Percentiles rank a stretch among this genome's conserved stretches.
These are phyloP conservation scores for Fragilariopsis cylindrus DNA, from an alignment of 108 stramenopile genomes.

Conservation along the genomic window DNA sequence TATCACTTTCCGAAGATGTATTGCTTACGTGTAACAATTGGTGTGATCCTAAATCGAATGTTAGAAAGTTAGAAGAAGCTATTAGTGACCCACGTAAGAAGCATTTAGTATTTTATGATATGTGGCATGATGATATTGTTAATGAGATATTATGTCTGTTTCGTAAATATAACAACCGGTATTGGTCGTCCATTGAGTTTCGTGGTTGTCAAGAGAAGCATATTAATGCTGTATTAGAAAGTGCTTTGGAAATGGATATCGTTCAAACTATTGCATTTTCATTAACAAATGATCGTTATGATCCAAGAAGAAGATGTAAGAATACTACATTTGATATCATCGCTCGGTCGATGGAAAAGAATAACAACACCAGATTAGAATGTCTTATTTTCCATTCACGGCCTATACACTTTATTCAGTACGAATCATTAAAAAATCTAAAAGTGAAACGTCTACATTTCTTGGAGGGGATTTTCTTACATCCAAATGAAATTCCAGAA, in stretches of 20 bases:
- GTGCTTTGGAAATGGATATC: slow-evolving; percentile 6
- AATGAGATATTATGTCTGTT: not conserved
- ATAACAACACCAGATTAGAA: slow-evolving; percentile 8
- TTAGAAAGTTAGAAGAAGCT: slow-evolving; percentile 10
- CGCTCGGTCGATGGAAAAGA: not conserved
- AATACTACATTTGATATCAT: slow-evolving; percentile 16
- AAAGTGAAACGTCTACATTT: slow-evolving; percentile 20
- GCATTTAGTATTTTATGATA: slow-evolving; percentile 22
- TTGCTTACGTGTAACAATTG: slow-evolving; percentile 14
- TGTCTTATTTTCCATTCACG: slow-evolving; percentile 21
- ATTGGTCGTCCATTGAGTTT: slow-evolving; percentile 14
- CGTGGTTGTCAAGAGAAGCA: slow-evolving; percentile 18
- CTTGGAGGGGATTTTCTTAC: slow-evolving; percentile 10
- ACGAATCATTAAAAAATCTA: slow-evolving; percentile 13
- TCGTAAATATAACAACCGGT: not conserved
- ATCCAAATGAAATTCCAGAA: slow-evolving; percentile 18
- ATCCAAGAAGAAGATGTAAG: slow-evolving; percentile 4
- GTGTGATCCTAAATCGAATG: slow-evolving; percentile 15
- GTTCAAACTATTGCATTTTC: slow-evolving; percentile 19
- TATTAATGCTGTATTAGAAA: slow-evolving; percentile 18
- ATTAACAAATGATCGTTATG: slow-evolving; percentile 9
- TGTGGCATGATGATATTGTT: slow-evolving; percentile 19
- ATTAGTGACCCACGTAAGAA: slow-evolving; percentile 22
- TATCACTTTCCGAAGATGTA: slow-evolving; percentile 11
- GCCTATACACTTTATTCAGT: slow-evolving; percentile 13